Base-by-base conservation (phyloP, 2,329 filamentous ascomycete species). In the Leptodontidium sp. region DNA sequence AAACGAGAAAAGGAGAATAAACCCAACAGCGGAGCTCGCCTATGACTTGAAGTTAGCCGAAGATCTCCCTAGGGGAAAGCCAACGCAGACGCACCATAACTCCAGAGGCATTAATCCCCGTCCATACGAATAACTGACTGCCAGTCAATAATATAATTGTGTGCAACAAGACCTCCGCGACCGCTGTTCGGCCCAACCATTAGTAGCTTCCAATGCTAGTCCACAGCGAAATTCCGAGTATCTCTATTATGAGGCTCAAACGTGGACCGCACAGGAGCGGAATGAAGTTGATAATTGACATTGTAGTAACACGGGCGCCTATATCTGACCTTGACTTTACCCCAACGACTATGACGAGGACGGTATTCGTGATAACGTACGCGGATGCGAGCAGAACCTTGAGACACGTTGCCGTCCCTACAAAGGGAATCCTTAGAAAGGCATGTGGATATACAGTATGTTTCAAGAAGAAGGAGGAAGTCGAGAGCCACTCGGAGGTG, bases 211-310 rank as follows among this genome's bases (percentile, higher is more conserved):
- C n/a, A 45, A 67, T 61, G n/a, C 57, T 61, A 21, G 64, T 67
- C 45, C 50, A 38, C 8, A 69, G 69, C 6, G 67, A 62, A 35
- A 71, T 65, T 50, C 67, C 55, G 3, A 71, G 64, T 32, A 71
- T 47, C 32, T 65, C 47, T 55, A 47, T 64, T 17, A 69, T 50
- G 6, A 71, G 49, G 40, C 52, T 64, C 4, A 69, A 64, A 12
- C 64, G 67, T 7, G 64, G 61, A 43, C 67, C 29, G 29, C 26
- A 69, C 26, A 71, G 52, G 35, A 72, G 70, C 40, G 64, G 63
- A 63, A 72, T 70, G 12, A 72, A 59, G 32, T 70, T 72, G 21
- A 72, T 67, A 43, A 70, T 32, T 7, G 62, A 64, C 45, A 72
- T 66, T 15, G 26, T 68, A 61, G 57, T 49, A 65, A 65, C 62